Conservation (phyloP, 495 filamentous ascomycete species). For the Parathielavia hyrcaniae region DNA sequence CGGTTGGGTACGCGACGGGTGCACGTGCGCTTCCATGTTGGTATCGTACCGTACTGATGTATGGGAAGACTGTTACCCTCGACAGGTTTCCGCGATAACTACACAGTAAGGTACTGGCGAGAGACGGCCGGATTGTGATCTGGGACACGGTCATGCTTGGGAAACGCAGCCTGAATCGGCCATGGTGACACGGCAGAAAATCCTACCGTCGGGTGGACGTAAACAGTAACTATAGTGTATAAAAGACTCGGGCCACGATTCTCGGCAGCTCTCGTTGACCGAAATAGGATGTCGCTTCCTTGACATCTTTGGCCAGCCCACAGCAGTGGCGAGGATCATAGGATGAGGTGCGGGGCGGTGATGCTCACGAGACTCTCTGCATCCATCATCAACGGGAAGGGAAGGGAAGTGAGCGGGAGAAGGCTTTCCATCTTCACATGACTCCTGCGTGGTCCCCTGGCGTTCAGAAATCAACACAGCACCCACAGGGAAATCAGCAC, state of each 20-base stretch:
- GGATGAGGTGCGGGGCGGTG: constrained; percentile 5
- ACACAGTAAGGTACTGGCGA: too few relatives aligned
- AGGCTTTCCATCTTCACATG: constrained; percentile 13
- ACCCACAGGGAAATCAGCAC: background rate
- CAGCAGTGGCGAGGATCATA: constrained; percentile 16
- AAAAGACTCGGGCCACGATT: background rate
- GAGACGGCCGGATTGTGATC: background rate
- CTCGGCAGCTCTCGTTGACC: constrained; percentile 20
- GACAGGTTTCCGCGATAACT: too few relatives aligned
- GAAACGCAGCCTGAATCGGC: background rate
- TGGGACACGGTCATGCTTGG: background rate
- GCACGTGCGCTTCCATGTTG: constrained; percentile 18
- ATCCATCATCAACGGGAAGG: constrained; percentile 18
- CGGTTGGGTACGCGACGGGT: constrained; percentile 11
- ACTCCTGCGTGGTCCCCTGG: background rate
- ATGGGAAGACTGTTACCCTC: background rate
- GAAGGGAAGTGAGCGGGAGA: constrained; percentile 8
- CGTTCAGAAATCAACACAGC: background rate
- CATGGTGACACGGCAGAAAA: constrained; percentile 12
- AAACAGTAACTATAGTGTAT: constrained; percentile 11
- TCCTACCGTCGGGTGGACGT: background rate
- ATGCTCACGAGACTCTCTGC: constrained; percentile 17
- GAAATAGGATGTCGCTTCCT: constrained; percentile 25
- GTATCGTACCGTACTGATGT: too few relatives aligned
- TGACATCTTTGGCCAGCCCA: constrained; percentile 6